These are phyloP conservation scores for Fusarium decemcellulare DNA, from an alignment of 2,329 filamentous ascomycete genomes.

Conservation along the genomic window DNA sequence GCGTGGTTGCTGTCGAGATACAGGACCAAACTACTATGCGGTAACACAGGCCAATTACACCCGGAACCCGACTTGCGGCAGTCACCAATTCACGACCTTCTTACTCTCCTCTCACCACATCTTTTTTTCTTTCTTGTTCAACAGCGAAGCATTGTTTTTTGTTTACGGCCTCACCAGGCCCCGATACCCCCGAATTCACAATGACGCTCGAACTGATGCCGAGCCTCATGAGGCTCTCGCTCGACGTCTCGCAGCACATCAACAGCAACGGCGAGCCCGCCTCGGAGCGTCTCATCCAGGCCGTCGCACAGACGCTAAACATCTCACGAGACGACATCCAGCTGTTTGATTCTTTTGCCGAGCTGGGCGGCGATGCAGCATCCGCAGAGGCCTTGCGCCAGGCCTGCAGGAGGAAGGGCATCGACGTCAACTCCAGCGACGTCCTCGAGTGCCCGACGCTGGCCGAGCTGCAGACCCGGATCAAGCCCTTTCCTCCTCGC, in stretches of 20 bases:
- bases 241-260: conserved; percentile 23
- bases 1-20: background rate
- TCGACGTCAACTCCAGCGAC: conserved; percentile 56
- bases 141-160: background rate
- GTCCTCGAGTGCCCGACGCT: conserved; percentile 60
- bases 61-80: background rate
- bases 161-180: background rate
- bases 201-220: conserved; percentile 22
- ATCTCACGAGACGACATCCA: conserved; percentile 50
- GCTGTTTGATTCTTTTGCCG: conserved; percentile 59
- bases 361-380: conserved; percentile 58
- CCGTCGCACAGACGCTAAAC: conserved; percentile 55
- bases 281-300: conserved; percentile 51
- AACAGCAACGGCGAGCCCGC: conserved; percentile 28
- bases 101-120: background rate
- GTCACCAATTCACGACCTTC: background rate
- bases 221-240: conserved; percentile 43
- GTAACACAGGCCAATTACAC: background rate
- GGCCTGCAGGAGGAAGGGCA: conserved; percentile 38
- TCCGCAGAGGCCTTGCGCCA: conserved; percentile 46
- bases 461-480: conserved; percentile 60
- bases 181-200: background rate
- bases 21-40: background rate
- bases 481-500: conserved; percentile 38
- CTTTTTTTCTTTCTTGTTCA: background rate